phyloP scores from a whole-genome alignment of 345 rosid genomes.

The Nasturtium officinale region DNA sequence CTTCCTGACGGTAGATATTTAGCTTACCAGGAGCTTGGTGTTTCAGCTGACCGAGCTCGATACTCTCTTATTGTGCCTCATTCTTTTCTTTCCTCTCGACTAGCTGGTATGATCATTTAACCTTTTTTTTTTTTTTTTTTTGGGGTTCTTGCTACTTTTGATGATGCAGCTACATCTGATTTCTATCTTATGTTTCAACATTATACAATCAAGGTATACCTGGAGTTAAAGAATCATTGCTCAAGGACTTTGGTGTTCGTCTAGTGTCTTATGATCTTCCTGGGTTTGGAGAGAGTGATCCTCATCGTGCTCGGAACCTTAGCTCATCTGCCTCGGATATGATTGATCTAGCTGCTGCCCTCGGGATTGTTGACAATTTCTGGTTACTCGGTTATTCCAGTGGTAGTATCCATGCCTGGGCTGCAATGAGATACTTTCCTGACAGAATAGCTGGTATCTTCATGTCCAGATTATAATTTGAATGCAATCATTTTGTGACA shows the following conservation, averaged over 20 bases:
- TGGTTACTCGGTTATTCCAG: conserved; percentile 89
- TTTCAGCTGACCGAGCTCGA: conserved; percentile 71
- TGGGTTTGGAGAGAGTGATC: conserved; percentile 98
- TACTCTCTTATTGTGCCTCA: conserved; percentile 72
- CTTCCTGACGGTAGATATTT: conserved; percentile 87
- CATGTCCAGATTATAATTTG: background rate
- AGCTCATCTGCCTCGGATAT: conserved; percentile 86
- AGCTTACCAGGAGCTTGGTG: conserved; percentile 78
- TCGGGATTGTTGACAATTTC: conserved; percentile 66
- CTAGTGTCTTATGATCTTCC: conserved; percentile 90
- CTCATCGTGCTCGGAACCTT: conserved; percentile 71
- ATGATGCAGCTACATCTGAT: conserved; percentile 11
- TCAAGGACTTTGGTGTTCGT: conserved; percentile 79
- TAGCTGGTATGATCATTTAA: conserved; percentile 59
- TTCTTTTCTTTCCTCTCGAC: conserved; percentile 82
- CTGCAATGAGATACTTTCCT: conserved; percentile 82
- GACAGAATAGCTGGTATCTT: conserved; percentile 72
- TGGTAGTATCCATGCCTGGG: conserved; percentile 92
- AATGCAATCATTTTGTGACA: conserved; percentile 5
- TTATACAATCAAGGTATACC: conserved; percentile 62
- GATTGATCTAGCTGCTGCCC: conserved; percentile 65
- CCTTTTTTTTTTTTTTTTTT: background rate
- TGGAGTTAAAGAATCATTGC: conserved; percentile 68
- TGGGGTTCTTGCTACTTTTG: conserved; percentile 4
- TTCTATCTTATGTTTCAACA: conserved; percentile 10